These are phyloP conservation scores for Fusarium phyllophilum DNA, from an alignment of 2,329 filamentous ascomycete species.

Conservation along the genomic window DNA sequence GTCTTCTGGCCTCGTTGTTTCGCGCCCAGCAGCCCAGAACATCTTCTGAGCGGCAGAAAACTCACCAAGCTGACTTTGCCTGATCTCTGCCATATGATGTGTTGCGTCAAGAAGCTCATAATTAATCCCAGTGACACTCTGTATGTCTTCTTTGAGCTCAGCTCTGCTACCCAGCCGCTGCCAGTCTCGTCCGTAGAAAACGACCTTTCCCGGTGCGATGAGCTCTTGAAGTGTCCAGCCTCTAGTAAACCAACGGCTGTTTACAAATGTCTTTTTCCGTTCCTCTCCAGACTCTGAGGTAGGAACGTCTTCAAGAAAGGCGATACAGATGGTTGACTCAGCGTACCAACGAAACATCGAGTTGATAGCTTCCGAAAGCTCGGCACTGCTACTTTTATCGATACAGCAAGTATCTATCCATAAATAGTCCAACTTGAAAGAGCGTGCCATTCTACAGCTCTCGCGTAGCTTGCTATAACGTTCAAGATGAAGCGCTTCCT, in stretches of 20 bases:
- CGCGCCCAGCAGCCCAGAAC: slow-evolving; percentile 46
- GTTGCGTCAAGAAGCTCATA: slow-evolving; percentile 27
- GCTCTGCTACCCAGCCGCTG: slow-evolving; percentile 25
- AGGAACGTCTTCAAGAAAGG: slow-evolving; percentile 40
- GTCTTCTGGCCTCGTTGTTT: slow-evolving; percentile 46
- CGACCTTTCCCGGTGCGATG: slow-evolving; percentile 41
- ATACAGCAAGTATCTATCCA: slow-evolving; percentile 50
- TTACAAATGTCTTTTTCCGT: not conserved
- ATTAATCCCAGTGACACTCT: slow-evolving; percentile 31
- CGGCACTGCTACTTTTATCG: slow-evolving; percentile 47
- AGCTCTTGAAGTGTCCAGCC: slow-evolving; percentile 48
- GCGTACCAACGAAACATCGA: slow-evolving; percentile 50
- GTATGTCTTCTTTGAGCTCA: slow-evolving; percentile 34
- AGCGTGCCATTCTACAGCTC: slow-evolving; percentile 33
- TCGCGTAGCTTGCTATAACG: slow-evolving; percentile 35
- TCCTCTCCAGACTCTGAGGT: not conserved
- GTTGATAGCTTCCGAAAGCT: slow-evolving; percentile 47
- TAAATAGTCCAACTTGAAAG: slow-evolving; percentile 36
- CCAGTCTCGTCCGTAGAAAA: slow-evolving; percentile 42
- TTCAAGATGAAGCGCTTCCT: not conserved
- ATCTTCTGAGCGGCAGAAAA: slow-evolving; percentile 44
- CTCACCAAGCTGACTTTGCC: slow-evolving; percentile 6
- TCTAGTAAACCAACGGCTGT: slow-evolving; percentile 43
- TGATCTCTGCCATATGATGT: slow-evolving; percentile 14
- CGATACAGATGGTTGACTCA: slow-evolving; percentile 41